Percentiles rank a stretch among this genome's conserved stretches.
phyloP scores from a whole-genome alignment of 768 basidiomycete genomes.

The Kwoniella pini region DNA sequence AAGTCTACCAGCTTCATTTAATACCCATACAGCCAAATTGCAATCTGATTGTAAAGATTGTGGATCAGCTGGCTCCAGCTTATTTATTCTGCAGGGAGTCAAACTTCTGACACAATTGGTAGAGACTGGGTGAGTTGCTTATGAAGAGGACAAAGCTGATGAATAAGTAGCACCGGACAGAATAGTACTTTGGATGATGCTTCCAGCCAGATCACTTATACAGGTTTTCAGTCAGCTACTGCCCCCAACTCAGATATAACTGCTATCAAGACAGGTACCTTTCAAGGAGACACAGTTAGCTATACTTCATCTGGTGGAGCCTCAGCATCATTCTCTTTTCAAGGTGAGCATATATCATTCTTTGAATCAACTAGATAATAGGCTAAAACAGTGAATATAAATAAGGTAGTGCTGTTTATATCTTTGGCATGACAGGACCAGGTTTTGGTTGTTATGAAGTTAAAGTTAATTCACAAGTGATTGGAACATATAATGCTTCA shows the following conservation, averaged over 20 bases:
- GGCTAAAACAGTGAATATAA: too few species aligned
- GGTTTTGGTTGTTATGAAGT: constrained; percentile 31
- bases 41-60: constrained; percentile 10
- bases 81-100: constrained; percentile 13
- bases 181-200: constrained; percentile 44
- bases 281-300: constrained; percentile 39
- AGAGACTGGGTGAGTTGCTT: constrained; percentile 18
- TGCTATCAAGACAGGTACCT: constrained; percentile 30
- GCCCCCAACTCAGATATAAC: constrained; percentile 4
- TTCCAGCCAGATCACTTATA: constrained; percentile 28
- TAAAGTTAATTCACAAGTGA: constrained; percentile 13
- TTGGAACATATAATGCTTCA: constrained; percentile 34
- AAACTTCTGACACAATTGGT: constrained; percentile 9
- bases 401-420: constrained; percentile 37
- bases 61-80: neutral
- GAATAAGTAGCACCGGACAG: neutral
- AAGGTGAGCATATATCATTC: constrained; percentile 28
- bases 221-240: constrained; percentile 30
- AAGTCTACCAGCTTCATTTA: constrained; percentile 10
- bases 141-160: neutral
- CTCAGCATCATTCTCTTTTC: constrained; percentile 20
- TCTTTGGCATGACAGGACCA: constrained; percentile 43
- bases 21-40: constrained; percentile 26
- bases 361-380: neutral
- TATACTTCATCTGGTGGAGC: constrained; percentile 37